A percentile compares a stretch with the other conserved stretches of the same genome.
These are phyloP conservation scores for Collybia nuda DNA, from an alignment of 768 basidiomycete species.

Conservation along the genomic window DNA sequence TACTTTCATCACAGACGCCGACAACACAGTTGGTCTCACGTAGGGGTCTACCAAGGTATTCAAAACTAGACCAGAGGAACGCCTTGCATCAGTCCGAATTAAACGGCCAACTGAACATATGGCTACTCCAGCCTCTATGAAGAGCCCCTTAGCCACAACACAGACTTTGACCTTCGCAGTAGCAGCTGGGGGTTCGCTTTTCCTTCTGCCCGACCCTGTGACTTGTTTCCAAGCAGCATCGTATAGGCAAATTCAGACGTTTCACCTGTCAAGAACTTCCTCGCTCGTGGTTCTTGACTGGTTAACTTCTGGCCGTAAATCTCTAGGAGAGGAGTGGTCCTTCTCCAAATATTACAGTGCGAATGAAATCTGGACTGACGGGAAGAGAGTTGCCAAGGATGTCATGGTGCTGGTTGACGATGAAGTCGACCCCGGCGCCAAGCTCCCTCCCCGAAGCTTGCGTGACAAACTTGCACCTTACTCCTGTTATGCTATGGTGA, in stretches of 20 bases:
- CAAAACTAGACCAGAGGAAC: conserved; percentile 67
- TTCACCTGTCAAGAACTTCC: conserved; percentile 58
- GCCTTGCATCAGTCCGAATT: conserved; percentile 42
- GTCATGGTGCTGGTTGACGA: conserved; percentile 70
- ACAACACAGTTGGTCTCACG: background rate
- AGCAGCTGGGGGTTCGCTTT: conserved; percentile 51
- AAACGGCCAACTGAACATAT: conserved; percentile 2
- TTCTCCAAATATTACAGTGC: conserved; percentile 83
- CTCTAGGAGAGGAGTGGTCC: conserved; percentile 85
- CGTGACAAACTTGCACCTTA: conserved; percentile 72
- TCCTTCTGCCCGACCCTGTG: conserved; percentile 90
- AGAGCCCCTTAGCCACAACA: conserved; percentile 36
- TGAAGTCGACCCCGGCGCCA: conserved; percentile 12
- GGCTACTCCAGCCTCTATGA: background rate
- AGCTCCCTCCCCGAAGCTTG: conserved; percentile 45
- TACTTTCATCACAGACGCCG: background rate
- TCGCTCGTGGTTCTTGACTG: conserved; percentile 85
- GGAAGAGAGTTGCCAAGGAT: conserved; percentile 71
- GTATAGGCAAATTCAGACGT: conserved; percentile 83
- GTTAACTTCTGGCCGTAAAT: conserved; percentile 86
- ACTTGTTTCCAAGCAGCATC: conserved; percentile 86
- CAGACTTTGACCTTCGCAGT: conserved; percentile 67
- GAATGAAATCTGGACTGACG: conserved; percentile 78
- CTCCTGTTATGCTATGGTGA: conserved; percentile 84
- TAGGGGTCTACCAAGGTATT: conserved; percentile 96